Evolutionary conservation across 78 protist species (phyloP), one percentile per base, ranked within the genome.

Genomic region (Speleostelium caveatum): DNA sequence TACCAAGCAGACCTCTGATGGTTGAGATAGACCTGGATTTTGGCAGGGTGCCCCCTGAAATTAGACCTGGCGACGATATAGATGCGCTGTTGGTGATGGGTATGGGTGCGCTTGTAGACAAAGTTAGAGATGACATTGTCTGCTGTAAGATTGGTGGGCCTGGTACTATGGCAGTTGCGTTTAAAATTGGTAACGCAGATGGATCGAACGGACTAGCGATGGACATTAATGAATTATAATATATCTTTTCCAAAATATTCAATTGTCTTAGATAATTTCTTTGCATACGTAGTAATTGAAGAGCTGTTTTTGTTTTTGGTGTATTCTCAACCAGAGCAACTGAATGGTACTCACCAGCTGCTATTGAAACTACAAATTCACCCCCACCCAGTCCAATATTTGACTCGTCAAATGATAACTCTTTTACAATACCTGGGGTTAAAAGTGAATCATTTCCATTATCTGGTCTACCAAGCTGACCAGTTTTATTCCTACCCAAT

Each of bases 231-330:
- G 77, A 69, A 59, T 69, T 67, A 45, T 83, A 83, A 8, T 83
- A 83, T 26, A 83, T 42, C 22, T 83, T 83, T 0, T 55, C 17
- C 7, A 83, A 53, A 4, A 83, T 69, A 53, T 83, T 83, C 2
- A 83, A 38, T 59, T 83, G 91, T 21, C 91, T 38, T 6, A 83
- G 53, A 45, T 69, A 83, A 35, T 83, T 83, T 71, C 91, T 67
- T 63, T 83, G 91, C 79, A 83, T 69, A 42, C 75, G 55, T 3
- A 83, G n/a, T 26, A 83, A 42, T 19, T 39, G 39, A 4, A 83
- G 35, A 0, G 79, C 77, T 2, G 45, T 28, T 36, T 69, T 83
- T 0, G 91, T 83, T 33, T 83, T 83, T 45, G 91, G 79, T 6
- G 65, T 58, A 32, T 67, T 51, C 8, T 83, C 80, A 30, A 83